These are phyloP conservation scores for Sicyos edulis DNA, from an alignment of 306 rosid species.

Conservation along the genomic window DNA sequence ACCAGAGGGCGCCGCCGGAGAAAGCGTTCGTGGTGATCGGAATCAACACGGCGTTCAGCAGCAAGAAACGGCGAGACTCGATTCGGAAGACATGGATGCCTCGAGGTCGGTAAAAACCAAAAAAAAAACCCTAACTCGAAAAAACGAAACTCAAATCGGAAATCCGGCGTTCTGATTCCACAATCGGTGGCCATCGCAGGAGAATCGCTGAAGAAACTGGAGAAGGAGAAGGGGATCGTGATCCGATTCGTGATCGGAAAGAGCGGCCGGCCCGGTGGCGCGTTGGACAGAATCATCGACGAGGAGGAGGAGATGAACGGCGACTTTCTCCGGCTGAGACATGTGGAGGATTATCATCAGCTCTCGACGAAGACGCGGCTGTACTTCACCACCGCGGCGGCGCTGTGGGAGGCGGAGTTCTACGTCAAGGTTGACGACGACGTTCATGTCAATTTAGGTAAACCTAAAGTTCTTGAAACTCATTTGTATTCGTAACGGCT, in stretches of 20 bases:
- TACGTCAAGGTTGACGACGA: conserved; percentile 92
- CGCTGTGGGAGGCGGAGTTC: conserved; percentile 80
- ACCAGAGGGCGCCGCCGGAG: conserved; percentile 25
- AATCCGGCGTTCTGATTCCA: neutral
- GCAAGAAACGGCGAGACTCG: conserved; percentile 66
- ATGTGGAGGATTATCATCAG: conserved; percentile 77
- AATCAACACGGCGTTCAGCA: conserved; percentile 85
- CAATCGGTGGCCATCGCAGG: conserved; percentile 32
- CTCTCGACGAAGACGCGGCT: conserved; percentile 81
- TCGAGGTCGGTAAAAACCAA: conserved; percentile 30
- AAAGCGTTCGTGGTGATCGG: conserved; percentile 85
- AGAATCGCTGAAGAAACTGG: conserved; percentile 41
- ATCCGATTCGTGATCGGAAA: conserved; percentile 83
- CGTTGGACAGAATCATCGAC: conserved; percentile 62
- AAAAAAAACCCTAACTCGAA: conserved; percentile 9
- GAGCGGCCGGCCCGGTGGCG: conserved; percentile 53
- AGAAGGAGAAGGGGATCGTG: conserved; percentile 77
- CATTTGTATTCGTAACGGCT: neutral
- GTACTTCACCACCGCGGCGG: conserved; percentile 56
- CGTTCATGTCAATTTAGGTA: conserved; percentile 72
- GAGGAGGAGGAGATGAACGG: conserved; percentile 58
- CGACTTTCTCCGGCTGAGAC: conserved; percentile 68
- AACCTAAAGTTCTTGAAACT: neutral
- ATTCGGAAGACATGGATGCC: conserved; percentile 83
- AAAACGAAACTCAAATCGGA: neutral